Conservation (phyloP, 306 rosid genomes). For the Urtica urens region DNA sequence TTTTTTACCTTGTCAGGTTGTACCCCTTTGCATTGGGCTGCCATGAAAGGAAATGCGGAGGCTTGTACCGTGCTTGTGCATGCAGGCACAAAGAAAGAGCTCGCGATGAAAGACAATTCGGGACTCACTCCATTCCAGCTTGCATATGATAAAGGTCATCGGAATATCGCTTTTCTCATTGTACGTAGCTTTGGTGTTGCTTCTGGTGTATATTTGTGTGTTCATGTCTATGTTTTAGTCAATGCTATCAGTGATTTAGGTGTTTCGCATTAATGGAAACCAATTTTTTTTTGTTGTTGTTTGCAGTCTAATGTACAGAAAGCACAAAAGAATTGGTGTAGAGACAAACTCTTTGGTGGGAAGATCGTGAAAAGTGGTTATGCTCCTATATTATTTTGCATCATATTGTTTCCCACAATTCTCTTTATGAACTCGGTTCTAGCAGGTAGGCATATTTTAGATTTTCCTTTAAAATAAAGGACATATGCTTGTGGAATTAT, state of each 20-base stretch:
- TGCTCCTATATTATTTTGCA: constrained; percentile 62
- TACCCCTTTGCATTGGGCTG: constrained; percentile 98
- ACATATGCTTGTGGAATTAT: constrained; percentile 14
- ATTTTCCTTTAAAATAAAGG: constrained; percentile 13
- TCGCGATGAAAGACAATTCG: constrained; percentile 65
- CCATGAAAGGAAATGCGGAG: constrained; percentile 58
- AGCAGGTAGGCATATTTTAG: constrained; percentile 40
- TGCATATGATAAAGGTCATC: constrained; percentile 93
- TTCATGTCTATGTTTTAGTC: not conserved
- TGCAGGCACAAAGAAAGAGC: constrained; percentile 76
- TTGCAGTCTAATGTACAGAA: constrained; percentile 62
- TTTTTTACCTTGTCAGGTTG: constrained; percentile 46
- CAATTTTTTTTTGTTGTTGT: not conserved
- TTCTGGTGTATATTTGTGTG: constrained; percentile 9
- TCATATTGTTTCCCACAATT: constrained; percentile 35
- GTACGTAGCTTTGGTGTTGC: constrained; percentile 53
- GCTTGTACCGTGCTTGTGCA: constrained; percentile 87
- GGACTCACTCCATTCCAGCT: constrained; percentile 83
- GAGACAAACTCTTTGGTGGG: constrained; percentile 37
- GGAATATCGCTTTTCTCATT: constrained; percentile 76
- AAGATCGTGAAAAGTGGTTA: constrained; percentile 49
- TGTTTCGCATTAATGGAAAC: not conserved
- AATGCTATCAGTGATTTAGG: not conserved
- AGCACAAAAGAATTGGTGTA: constrained; percentile 36
- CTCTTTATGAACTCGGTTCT: constrained; percentile 71